These are phyloP conservation scores for Leccinellum luteum DNA, from an alignment of 768 basidiomycete species.

Conservation along the genomic window DNA sequence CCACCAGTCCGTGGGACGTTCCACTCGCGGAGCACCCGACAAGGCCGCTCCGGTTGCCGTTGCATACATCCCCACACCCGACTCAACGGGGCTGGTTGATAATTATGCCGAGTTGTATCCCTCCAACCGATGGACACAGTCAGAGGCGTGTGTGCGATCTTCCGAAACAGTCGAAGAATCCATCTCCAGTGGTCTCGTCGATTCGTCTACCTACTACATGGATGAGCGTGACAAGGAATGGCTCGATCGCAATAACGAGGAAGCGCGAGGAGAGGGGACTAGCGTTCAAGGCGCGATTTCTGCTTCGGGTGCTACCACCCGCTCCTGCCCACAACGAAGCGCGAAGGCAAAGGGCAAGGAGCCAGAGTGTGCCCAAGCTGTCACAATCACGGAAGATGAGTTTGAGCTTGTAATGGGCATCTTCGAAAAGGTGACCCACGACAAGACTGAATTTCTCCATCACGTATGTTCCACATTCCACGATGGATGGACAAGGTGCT, in stretches of 20 bases:
- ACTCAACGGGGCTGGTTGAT: conserved; percentile 75
- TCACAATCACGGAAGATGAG: conserved; percentile 83
- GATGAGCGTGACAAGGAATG: conserved; percentile 95
- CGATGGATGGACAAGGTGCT: background rate
- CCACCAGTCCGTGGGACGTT: conserved; percentile 37
- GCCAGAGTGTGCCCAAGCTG: conserved; percentile 59
- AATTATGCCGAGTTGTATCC: conserved; percentile 81
- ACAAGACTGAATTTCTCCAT: conserved; percentile 86
- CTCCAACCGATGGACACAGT: conserved; percentile 67
- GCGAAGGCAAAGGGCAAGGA: conserved; percentile 85
- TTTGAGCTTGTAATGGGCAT: conserved; percentile 96
- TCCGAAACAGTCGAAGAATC: conserved; percentile 87
- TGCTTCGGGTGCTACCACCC: conserved; percentile 45
- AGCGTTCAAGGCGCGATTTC: conserved; percentile 72
- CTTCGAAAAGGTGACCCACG: conserved; percentile 88
- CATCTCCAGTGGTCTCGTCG: conserved; percentile 54
- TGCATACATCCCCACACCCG: conserved; percentile 90
- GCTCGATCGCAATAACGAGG: conserved; percentile 89
- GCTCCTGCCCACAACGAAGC: conserved; percentile 56
- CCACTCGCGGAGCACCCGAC: conserved; percentile 35
- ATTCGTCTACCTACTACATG: conserved; percentile 88
- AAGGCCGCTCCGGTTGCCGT: conserved; percentile 41
- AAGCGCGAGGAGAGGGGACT: conserved; percentile 82
- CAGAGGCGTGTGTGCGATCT: conserved; percentile 72
- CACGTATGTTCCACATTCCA: conserved; percentile 53